Conservation (phyloP, 1,139 yeast genomes). For the Scheffersomyces quercinus region DNA sequence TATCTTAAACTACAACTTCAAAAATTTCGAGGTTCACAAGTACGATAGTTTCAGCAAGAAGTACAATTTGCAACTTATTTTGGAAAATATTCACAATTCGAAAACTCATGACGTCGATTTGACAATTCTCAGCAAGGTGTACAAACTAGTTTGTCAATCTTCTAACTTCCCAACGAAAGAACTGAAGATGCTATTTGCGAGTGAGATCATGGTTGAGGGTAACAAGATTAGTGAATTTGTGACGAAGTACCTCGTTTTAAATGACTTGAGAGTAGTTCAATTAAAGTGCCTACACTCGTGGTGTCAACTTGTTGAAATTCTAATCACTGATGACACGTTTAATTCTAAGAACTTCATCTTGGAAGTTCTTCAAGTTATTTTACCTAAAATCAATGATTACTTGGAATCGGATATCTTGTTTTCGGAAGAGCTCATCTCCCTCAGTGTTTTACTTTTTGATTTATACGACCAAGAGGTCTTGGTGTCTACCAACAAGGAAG, state of each 20-base stretch:
- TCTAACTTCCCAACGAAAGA: conserved; percentile 20
- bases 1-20: conserved; percentile 57
- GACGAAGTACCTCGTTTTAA: conserved; percentile 43
- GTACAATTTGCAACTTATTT: conserved; percentile 29
- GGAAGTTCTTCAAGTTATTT: conserved; percentile 71
- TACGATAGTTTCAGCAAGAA: conserved; percentile 41
- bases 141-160: conserved; percentile 24
- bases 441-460: conserved; percentile 71
- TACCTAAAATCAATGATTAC: conserved; percentile 77
- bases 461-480: conserved; percentile 51
- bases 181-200: conserved; percentile 23
- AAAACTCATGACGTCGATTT: conserved; percentile 19
- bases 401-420: conserved; percentile 64
- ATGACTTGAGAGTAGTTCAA: conserved; percentile 53
- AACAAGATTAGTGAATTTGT: conserved; percentile 34
- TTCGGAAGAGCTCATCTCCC: conserved; percentile 75
- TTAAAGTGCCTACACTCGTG: conserved; percentile 72
- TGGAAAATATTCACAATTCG: conserved; percentile 24
- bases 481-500: conserved; percentile 24
- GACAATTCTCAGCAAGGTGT: conserved; percentile 23
- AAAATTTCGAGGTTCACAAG: conserved; percentile 37
- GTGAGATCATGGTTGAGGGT: conserved; percentile 29
- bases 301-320: conserved; percentile 75
- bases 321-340: conserved; percentile 58
- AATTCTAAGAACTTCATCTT: conserved; percentile 53